Percentiles rank a stretch among this genome's conserved stretches.
Evolutionary conservation across 805 yeast genomes (phyloP).

Genomic region (Wickerhamomyces silvicola): DNA sequence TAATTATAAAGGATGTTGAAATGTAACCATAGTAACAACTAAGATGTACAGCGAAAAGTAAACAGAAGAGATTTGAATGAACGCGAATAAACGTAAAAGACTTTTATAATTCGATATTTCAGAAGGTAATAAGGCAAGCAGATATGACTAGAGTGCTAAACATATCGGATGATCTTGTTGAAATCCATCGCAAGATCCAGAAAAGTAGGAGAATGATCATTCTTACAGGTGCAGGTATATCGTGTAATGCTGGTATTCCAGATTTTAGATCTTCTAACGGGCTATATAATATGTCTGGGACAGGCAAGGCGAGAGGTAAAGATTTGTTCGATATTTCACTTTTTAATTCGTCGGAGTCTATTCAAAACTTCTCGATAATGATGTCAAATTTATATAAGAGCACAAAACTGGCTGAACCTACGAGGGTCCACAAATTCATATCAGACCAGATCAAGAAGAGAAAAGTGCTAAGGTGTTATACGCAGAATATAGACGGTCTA

Average conservation of each 20-base stretch:
- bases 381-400: conserved; percentile 74
- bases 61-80: too few relatives aligned
- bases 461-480: conserved; percentile 77
- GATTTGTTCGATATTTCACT: conserved; percentile 86
- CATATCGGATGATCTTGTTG: conserved; percentile 1
- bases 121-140: too few relatives aligned
- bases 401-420: conserved; percentile 65
- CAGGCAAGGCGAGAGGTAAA: conserved; percentile 62
- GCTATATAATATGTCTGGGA: conserved; percentile 49
- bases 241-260: conserved; percentile 96
- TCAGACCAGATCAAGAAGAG: conserved; percentile 35
- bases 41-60: too few relatives aligned
- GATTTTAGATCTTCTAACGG: conserved; percentile 87
- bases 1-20: too few relatives aligned
- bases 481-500: conserved; percentile 91
- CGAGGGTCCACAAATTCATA: conserved; percentile 78
- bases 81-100: too few relatives aligned
- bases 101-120: too few relatives aligned
- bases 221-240: conserved; percentile 93
- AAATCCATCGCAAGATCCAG: conserved; percentile 19
- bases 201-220: conserved; percentile 47
- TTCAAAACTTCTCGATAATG: conserved; percentile 75
- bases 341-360: conserved; percentile 61
- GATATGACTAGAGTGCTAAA: too few relatives aligned
- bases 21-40: too few relatives aligned